Evolutionary conservation across 257 asterid genomes (phyloP).

Genomic region (Orobanche coerulescens): DNA sequence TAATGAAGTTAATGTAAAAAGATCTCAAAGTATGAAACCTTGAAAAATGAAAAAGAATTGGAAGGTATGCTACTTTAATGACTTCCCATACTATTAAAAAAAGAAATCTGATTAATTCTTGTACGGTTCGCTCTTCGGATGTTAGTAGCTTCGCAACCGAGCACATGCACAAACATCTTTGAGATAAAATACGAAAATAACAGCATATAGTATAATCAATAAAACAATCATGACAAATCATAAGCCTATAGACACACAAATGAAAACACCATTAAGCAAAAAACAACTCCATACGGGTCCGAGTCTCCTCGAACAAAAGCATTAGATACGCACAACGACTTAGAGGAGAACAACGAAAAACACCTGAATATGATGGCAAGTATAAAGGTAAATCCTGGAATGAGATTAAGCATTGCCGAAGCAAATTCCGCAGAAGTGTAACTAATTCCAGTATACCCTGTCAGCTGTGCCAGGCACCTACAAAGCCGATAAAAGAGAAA

Average conservation of each 20-base stretch:
- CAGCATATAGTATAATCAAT: no score
- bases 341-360: slow-evolving; percentile 1
- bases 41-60: no score
- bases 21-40: no score
- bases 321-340: neutral
- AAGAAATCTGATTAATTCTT: no score
- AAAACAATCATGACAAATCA: neutral
- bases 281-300: neutral
- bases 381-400: slow-evolving; percentile 79
- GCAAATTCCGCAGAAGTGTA: slow-evolving; percentile 74
- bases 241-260: neutral
- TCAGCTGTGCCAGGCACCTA: slow-evolving; percentile 80
- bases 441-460: slow-evolving; percentile 75
- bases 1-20: no score
- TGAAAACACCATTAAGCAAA: neutral
- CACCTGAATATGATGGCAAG: slow-evolving; percentile 80
- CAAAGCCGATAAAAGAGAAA: slow-evolving; percentile 11
- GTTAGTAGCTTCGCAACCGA: no score
- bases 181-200: no score
- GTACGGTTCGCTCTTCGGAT: no score
- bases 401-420: slow-evolving; percentile 85
- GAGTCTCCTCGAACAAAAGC: no score
- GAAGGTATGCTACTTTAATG: no score
- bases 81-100: no score
- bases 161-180: no score